phyloP scores from a whole-genome alignment of 1,139 yeast species.

The Debaryomyces fabryi region DNA sequence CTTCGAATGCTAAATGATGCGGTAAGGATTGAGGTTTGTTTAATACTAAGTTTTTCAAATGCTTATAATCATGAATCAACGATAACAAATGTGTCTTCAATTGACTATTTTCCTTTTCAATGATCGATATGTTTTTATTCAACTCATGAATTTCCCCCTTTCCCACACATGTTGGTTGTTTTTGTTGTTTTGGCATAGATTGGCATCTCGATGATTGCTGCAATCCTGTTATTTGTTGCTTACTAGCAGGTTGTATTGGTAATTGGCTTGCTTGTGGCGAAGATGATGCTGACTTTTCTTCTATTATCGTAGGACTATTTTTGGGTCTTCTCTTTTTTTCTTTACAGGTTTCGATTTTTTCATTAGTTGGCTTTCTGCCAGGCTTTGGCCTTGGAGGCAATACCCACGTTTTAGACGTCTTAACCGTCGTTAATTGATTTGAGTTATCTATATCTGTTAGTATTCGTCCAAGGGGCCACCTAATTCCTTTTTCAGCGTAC shows the following conservation, averaged over 20 bases:
- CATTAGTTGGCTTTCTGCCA: constrained; percentile 70
- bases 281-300: constrained; percentile 2
- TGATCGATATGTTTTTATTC: constrained; percentile 27
- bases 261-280: constrained; percentile 85
- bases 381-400: constrained; percentile 91
- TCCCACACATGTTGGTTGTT: neutral
- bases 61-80: constrained; percentile 47
- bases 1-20: constrained; percentile 11
- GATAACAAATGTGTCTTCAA: constrained; percentile 41
- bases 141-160: constrained; percentile 10
- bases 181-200: neutral
- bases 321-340: constrained; percentile 11
- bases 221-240: constrained; percentile 5
- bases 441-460: constrained; percentile 11
- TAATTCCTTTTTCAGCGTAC: neutral
- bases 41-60: constrained; percentile 37
- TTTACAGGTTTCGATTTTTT: constrained; percentile 9
- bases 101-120: constrained; percentile 40
- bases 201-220: constrained; percentile 5
- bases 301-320: neutral
- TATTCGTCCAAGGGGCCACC: neutral
- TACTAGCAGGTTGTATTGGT: constrained; percentile 59
- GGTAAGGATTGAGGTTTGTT: constrained; percentile 16
- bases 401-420: constrained; percentile 86
- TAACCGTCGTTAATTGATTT: constrained; percentile 10